A percentile compares a stretch with the other conserved stretches of the same genome.
phyloP scores from a whole-genome alignment of 2,329 filamentous ascomycete genomes.

The Fusarium oligoseptatum region DNA sequence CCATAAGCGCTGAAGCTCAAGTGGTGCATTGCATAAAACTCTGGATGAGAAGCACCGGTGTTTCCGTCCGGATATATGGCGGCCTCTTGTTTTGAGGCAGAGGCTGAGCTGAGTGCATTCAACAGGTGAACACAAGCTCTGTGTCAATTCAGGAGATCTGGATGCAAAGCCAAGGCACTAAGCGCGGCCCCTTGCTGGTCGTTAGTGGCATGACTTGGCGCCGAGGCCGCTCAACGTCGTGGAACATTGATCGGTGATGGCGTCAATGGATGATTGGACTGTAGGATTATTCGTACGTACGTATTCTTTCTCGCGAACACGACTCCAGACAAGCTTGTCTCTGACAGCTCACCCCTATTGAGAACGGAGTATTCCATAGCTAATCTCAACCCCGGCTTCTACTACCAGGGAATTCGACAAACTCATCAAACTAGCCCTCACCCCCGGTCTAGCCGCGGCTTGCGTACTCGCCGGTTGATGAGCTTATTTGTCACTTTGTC shows the following conservation, averaged over 20 bases:
- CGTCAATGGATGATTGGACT: background rate
- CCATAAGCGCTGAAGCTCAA: slow-evolving; percentile 4
- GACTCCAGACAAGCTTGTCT: background rate
- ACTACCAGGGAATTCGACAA: slow-evolving; percentile 22
- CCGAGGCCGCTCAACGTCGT: slow-evolving; percentile 15
- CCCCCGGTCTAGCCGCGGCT: slow-evolving; percentile 21
- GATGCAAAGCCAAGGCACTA: slow-evolving; percentile 37
- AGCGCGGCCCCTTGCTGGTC: slow-evolving; percentile 17
- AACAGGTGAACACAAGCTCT: slow-evolving; percentile 15
- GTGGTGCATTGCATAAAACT: background rate
- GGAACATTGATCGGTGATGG: slow-evolving; percentile 11
- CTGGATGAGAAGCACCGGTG: background rate
- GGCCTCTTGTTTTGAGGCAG: background rate
- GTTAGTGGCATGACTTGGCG: slow-evolving; percentile 37
- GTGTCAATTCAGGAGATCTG: slow-evolving; percentile 29
- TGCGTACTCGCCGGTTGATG: slow-evolving; percentile 30
- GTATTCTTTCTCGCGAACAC: background rate
- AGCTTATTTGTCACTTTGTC: slow-evolving; percentile 35
- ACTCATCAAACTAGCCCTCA: slow-evolving; percentile 36
- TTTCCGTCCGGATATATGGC: background rate
- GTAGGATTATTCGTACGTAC: background rate
- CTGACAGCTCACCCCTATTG: slow-evolving; percentile 12
- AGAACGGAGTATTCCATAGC: slow-evolving; percentile 7
- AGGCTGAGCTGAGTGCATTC: slow-evolving; percentile 37
- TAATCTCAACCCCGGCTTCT: slow-evolving; percentile 3